Base-by-base conservation (phyloP, 345 rosid genomes). In the Populus pruinosa region DNA sequence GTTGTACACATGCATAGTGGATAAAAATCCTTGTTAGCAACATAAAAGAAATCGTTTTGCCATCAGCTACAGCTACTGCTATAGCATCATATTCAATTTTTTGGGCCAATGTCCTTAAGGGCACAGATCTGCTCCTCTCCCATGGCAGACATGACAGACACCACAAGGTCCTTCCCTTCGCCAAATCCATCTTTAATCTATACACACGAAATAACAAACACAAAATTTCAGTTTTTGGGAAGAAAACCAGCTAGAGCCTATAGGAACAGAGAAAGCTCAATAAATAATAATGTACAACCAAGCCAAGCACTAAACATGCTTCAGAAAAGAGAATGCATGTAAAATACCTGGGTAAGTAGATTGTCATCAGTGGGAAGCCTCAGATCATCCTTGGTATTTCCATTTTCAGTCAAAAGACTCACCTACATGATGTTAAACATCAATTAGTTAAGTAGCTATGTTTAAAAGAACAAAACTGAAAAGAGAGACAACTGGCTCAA, bases 41-140 rank as follows among this genome's bases (percentile, higher is more conserved):
- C 53, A 80, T 59, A 53, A 8, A 25, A 38, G 61, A 70, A 67
- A 44, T 69, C 23, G 38, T 41, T 77, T 49, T 50, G 35, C 78
- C 74, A 83, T 71, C 82, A 76, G 70, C 82, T 39, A 78, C 21
- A 63, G 80, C 79, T 36, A 72, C 65, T 49, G 79, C 79, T 62
- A 80, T n/a, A 75, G 80, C 83, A 75, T 71, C 75, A 80, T 72
- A 25, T 81, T 85, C 83, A 88, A 62, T 82, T 87, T 70, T 86
- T 92, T 59, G 93, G 90, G 70, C 95, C 97, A 83, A 92, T 87
- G 81, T 92, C 96, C 89, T 91, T 93, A 8, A 90, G 86, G 78
- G 92, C 89, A 79, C 91, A 87, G 79, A 93, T 91, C 89, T 91
- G 97, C 90, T 93, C 97, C 87, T 93, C 96, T 53, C 97, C 97